phyloP scores from a whole-genome alignment of 352 stramenopile species.

The Phytophthora uliginosa region DNA sequence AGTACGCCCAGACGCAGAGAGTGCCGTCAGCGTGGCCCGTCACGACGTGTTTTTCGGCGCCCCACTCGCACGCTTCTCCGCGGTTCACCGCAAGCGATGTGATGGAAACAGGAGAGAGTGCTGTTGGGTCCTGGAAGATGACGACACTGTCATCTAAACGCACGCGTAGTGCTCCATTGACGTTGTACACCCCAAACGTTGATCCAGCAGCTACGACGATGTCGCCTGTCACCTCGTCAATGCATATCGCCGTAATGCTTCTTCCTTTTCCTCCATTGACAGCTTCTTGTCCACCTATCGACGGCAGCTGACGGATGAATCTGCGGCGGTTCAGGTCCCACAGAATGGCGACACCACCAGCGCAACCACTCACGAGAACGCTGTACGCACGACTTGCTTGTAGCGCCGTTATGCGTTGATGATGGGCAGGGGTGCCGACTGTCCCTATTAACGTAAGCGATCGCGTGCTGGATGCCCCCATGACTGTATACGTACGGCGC shows the following conservation, averaged over 20 bases:
- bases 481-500: slow-evolving; percentile 27
- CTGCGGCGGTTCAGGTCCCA: slow-evolving; percentile 81
- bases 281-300: slow-evolving; percentile 17
- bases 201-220: slow-evolving; percentile 60
- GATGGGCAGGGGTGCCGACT: slow-evolving; percentile 53
- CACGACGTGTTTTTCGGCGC: slow-evolving; percentile 66
- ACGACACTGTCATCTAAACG: slow-evolving; percentile 58
- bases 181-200: slow-evolving; percentile 71
- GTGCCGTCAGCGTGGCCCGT: slow-evolving; percentile 73
- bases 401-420: slow-evolving; percentile 52
- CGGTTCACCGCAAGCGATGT: slow-evolving; percentile 60
- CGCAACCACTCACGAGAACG: slow-evolving; percentile 72
- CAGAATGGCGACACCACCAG: slow-evolving; percentile 59
- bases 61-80: slow-evolving; percentile 68
- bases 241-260: slow-evolving; percentile 57
- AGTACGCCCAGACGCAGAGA: slow-evolving; percentile 76
- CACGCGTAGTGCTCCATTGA: slow-evolving; percentile 70
- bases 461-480: slow-evolving; percentile 38
- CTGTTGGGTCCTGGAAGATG: slow-evolving; percentile 52
- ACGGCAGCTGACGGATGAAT: slow-evolving; percentile 59
- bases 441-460: slow-evolving; percentile 58
- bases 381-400: slow-evolving; percentile 73
- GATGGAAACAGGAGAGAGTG: slow-evolving; percentile 46
- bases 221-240: slow-evolving; percentile 76
- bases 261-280: neutral